These are phyloP conservation scores for Clonostachys rhizophaga DNA, from an alignment of 2,329 filamentous ascomycete genomes.

Conservation along the genomic window DNA sequence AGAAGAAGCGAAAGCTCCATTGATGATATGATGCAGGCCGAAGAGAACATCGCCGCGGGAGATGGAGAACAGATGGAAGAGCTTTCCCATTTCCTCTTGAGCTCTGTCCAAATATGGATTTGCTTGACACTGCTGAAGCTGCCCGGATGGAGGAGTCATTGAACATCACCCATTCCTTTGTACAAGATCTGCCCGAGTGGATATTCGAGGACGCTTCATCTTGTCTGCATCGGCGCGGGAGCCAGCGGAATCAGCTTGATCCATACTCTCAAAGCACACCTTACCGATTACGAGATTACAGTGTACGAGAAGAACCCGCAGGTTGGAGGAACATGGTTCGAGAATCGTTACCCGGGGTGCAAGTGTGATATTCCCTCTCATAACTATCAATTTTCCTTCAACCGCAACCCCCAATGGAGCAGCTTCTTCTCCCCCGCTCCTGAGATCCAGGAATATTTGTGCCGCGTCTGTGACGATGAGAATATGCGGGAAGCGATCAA, in stretches of 20 bases:
- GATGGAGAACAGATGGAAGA: too few relatives aligned
- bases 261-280: too few relatives aligned
- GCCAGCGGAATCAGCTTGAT: background rate
- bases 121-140: too few relatives aligned
- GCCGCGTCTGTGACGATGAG: slow-evolving; percentile 37
- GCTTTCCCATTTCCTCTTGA: too few relatives aligned
- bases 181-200: too few relatives aligned
- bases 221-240: slow-evolving; percentile 9
- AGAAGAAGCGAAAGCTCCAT: too few relatives aligned
- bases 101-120: too few relatives aligned
- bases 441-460: slow-evolving; percentile 51
- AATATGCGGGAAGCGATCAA: slow-evolving; percentile 36
- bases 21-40: too few relatives aligned
- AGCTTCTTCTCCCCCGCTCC: slow-evolving; percentile 47
- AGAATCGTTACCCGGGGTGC: slow-evolving; percentile 1
- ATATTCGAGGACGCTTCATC: too few relatives aligned
- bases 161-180: too few relatives aligned
- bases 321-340: slow-evolving; percentile 1
- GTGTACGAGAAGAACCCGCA: slow-evolving; percentile 2
- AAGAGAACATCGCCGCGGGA: too few relatives aligned
- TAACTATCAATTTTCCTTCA: slow-evolving; percentile 60
- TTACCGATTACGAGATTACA: slow-evolving; percentile 1
- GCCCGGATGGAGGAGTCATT: too few relatives aligned
- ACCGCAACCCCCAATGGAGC: slow-evolving; percentile 53
- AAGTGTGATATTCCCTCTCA: slow-evolving; percentile 51